Evolutionary conservation across 805 yeast species (phyloP), one percentile per base, ranked within the genome.

Genomic region (Yarrowia divulgata): DNA sequence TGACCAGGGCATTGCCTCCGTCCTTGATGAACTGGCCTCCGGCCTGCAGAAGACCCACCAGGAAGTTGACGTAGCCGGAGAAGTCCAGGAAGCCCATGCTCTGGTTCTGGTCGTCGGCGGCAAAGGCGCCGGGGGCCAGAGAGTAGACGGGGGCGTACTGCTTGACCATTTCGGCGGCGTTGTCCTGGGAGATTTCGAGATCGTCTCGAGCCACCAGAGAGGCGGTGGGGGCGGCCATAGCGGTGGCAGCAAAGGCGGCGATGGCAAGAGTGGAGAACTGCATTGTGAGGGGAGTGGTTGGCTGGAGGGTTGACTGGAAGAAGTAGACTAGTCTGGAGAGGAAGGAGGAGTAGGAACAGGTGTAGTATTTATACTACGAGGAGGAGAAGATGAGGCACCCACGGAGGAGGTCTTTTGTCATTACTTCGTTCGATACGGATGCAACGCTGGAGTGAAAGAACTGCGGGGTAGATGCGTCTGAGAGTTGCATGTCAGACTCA

Each of bases 141-240:
- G 66, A 60, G 42, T 23, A 60, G 8, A 13, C 34, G 18, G 52
- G 52, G 13, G 52, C 66, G 52, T 43, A 60, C 42, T 60, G 52
- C 66, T 60, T 60, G 52, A 45, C 66, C 19, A 60, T 29, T 52
- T 60, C 52, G 40, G 66, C 66, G 32, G 68, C 58, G 60, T 64
- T 64, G 62, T 37, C 57, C 7, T 42, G 55, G 12, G 67, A 45
- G 23, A 62, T 45, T 35, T 64, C 23, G 60, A 39, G 60, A 9
- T 64, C 48, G 4, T 29, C 46, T 39, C 45, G 48, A 18, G 32
- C 66, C 16, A 34, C 52, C 52, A 43, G 66, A 18, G 66, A n/a
- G 34, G 34, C 8, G 52, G 40, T 10, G 48, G 46, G 62, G n/a
- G 68, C 68, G 29, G 68, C 62, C 29, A 49, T 8, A 34, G 68